These are phyloP conservation scores for Papiliotrema terrestris DNA, from an alignment of 1,284 basidiomycete species.

Conservation along the genomic window DNA sequence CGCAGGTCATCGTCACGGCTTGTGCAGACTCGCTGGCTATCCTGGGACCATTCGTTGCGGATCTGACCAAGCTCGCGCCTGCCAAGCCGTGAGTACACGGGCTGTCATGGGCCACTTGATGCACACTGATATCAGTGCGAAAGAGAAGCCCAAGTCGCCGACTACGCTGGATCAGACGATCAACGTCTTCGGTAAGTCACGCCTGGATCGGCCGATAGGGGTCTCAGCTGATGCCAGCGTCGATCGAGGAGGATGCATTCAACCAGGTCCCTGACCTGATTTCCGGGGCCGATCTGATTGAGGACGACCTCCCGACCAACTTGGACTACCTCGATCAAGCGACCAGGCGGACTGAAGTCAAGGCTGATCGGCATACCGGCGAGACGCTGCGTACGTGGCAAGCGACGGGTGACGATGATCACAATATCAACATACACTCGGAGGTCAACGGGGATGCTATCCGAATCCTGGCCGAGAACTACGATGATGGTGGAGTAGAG, in stretches of 20 bases:
- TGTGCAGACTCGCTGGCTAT: slow-evolving; percentile 50
- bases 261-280: slow-evolving; percentile 60
- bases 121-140: not conserved
- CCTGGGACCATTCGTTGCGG: slow-evolving; percentile 35
- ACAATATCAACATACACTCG: not conserved
- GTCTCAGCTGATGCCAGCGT: slow-evolving; percentile 55
- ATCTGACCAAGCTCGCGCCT: slow-evolving; percentile 33
- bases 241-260: slow-evolving; percentile 83
- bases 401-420: slow-evolving; percentile 23
- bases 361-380: slow-evolving; percentile 62
- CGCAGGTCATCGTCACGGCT: slow-evolving; percentile 34
- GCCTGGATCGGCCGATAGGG: too few species aligned
- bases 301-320: slow-evolving; percentile 87
- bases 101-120: slow-evolving; percentile 3
- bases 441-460: slow-evolving; percentile 76
- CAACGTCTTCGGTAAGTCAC: slow-evolving; percentile 33
- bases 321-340: slow-evolving; percentile 79
- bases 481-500: slow-evolving; percentile 55
- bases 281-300: slow-evolving; percentile 78
- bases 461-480: slow-evolving; percentile 57
- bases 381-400: slow-evolving; percentile 42
- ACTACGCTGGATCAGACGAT: slow-evolving; percentile 30
- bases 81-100: slow-evolving; percentile 9
- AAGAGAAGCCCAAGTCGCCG: slow-evolving; percentile 8
- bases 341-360: slow-evolving; percentile 44